These are phyloP conservation scores for Bacterosira constricta DNA, from an alignment of 108 stramenopile species.

Conservation along the genomic window DNA sequence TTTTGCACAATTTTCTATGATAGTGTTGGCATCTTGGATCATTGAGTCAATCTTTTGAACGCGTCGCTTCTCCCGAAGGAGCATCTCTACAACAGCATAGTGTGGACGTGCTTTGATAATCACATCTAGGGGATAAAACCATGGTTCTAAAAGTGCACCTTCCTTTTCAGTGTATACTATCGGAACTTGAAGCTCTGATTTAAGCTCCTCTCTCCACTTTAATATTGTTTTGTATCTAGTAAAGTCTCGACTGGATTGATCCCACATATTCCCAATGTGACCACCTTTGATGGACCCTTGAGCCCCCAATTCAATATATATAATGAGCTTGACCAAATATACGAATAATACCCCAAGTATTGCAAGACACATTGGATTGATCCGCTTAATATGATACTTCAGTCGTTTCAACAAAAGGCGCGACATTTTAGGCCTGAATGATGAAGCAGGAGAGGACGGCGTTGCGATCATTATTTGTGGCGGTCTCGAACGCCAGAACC, in stretches of 20 bases:
- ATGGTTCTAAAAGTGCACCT: conserved; percentile 26
- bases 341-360: conserved; percentile 1
- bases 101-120: conserved; percentile 30
- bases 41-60: conserved; percentile 7
- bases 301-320: conserved; percentile 13
- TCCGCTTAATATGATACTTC: conserved; percentile 5
- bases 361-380: conserved; percentile 4
- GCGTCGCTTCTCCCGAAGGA: conserved; percentile 35
- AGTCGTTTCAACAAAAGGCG: conserved; percentile 3
- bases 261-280: conserved; percentile 14
- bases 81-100: conserved; percentile 41
- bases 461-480: background rate
- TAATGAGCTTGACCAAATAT: background rate
- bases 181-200: conserved; percentile 27
- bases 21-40: conserved; percentile 12
- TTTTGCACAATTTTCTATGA: background rate
- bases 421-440: background rate
- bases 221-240: conserved; percentile 37
- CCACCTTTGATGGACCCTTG: conserved; percentile 44
- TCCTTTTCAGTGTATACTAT: conserved; percentile 24
- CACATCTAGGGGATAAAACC: conserved; percentile 28
- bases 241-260: conserved; percentile 40
- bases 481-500: conserved; percentile 14
- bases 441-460: background rate
- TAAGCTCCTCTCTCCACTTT: conserved; percentile 40